A percentile compares a stretch with the other conserved stretches of the same genome.
Evolutionary conservation across 176 grass and related monocot species (phyloP).

Genomic region (Hyparrhenia diplandra): DNA sequence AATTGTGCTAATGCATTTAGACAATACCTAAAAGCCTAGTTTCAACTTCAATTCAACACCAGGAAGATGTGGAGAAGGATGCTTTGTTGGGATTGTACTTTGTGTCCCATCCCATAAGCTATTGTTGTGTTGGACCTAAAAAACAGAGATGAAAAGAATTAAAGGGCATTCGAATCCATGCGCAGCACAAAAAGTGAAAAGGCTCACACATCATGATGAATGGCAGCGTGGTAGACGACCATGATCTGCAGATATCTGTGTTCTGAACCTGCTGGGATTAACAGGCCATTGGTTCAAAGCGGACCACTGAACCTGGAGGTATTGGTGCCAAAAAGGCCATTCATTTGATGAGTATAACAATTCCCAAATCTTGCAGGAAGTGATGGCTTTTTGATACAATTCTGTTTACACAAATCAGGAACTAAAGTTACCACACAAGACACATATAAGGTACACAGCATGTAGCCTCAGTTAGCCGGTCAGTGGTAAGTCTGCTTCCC

Average conservation of each 20-base stretch:
- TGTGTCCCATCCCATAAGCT: background rate
- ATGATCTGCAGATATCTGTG: background rate
- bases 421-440: background rate
- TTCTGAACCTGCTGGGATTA: background rate
- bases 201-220: constrained; percentile 5
- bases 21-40: too few species aligned
- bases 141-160: background rate
- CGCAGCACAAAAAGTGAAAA: background rate
- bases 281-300: background rate
- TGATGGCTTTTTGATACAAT: background rate
- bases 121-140: background rate
- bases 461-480: background rate
- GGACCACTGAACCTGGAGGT: background rate
- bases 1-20: background rate
- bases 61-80: background rate
- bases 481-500: too few species aligned
- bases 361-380: background rate
- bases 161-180: background rate
- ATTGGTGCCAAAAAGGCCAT: background rate
- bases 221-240: background rate
- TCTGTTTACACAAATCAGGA: background rate
- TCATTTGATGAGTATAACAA: background rate
- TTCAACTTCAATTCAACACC: background rate
- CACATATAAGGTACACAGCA: background rate
- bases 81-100: background rate